A percentile compares a stretch with the other conserved stretches of the same genome.
phyloP scores from a whole-genome alignment of 2,329 filamentous ascomycete genomes.

The Hypomyces perniciosus region DNA sequence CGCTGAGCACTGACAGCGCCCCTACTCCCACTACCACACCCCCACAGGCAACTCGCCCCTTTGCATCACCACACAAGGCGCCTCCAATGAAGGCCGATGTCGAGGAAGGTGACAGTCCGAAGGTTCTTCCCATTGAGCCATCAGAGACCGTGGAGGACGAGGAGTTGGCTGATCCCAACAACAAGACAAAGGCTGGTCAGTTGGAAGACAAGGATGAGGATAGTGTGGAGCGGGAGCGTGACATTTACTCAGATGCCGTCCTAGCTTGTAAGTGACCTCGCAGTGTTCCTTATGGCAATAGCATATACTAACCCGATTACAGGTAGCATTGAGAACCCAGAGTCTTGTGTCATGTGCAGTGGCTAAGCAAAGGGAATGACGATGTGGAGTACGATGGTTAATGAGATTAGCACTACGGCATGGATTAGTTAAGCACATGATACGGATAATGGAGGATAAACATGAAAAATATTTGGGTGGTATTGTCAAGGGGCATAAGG shows the following conservation, averaged over 20 bases:
- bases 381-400: neutral
- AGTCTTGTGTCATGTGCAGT: conserved; percentile 95
- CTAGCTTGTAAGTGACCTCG: conserved; percentile 65
- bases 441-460: neutral
- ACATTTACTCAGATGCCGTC: conserved; percentile 93
- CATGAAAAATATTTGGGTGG: neutral
- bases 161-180: conserved; percentile 53
- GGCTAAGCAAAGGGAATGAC: conserved; percentile 50
- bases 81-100: conserved; percentile 70
- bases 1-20: conserved; percentile 49
- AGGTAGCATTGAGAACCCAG: conserved; percentile 95
- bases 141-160: conserved; percentile 56
- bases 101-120: conserved; percentile 72
- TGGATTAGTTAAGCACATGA: neutral
- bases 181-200: conserved; percentile 45
- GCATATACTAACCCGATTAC: conserved; percentile 27
- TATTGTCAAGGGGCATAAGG: neutral
- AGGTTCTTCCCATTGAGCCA: conserved; percentile 69
- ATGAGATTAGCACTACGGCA: neutral
- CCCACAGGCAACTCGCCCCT: conserved; percentile 44
- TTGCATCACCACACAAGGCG: conserved; percentile 54
- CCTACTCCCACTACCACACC: conserved; percentile 65
- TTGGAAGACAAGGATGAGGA: conserved; percentile 68
- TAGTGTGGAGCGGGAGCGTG: conserved; percentile 70
- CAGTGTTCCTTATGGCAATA: neutral